Percentiles rank a stretch among this genome's conserved stretches.
phyloP scores from a whole-genome alignment of 768 basidiomycete genomes.

The Psilocybe cubensis region DNA sequence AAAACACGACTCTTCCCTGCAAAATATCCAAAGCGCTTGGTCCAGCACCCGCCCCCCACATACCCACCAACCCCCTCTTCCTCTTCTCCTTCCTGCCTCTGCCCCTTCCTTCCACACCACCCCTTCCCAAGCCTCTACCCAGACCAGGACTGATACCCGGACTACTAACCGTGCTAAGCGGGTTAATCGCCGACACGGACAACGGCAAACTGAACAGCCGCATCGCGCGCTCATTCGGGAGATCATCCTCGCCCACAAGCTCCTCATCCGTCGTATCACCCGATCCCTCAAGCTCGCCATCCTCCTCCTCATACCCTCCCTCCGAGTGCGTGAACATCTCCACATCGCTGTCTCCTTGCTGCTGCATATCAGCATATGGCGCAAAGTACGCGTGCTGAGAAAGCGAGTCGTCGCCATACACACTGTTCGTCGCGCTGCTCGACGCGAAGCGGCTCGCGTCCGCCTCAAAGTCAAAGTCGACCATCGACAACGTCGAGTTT shows the following conservation, averaged over 20 bases:
- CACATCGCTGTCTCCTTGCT: slow-evolving; percentile 44
- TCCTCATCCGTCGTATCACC: slow-evolving; percentile 83
- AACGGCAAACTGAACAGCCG: slow-evolving; percentile 68
- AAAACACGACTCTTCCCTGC: slow-evolving; percentile 56
- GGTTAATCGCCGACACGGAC: slow-evolving; percentile 69
- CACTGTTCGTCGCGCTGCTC: slow-evolving; percentile 21
- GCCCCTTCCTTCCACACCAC: slow-evolving; percentile 4
- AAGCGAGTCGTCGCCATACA: slow-evolving; percentile 8
- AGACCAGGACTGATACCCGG: slow-evolving; percentile 50
- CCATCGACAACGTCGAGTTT: too few relatives aligned
- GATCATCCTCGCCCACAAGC: slow-evolving; percentile 73
- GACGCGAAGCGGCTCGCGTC: slow-evolving; percentile 47
- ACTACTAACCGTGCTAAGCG: slow-evolving; percentile 69
- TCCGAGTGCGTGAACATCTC: slow-evolving; percentile 41
- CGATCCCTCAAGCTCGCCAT: slow-evolving; percentile 41
- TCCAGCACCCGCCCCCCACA: slow-evolving; percentile 2
- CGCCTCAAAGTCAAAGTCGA: slow-evolving; percentile 76
- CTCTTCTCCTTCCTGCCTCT: slow-evolving; percentile 10
- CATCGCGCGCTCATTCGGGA: slow-evolving; percentile 80
- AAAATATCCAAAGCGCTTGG: slow-evolving; percentile 74
- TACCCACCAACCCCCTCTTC: slow-evolving; percentile 1
- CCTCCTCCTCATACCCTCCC: slow-evolving; percentile 51
- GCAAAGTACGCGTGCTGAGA: too few relatives aligned
- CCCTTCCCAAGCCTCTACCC: slow-evolving; percentile 2
- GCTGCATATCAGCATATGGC: too few relatives aligned